These are phyloP conservation scores for Vigna radiata DNA, from an alignment of 306 rosid genomes.

Conservation along the genomic window DNA sequence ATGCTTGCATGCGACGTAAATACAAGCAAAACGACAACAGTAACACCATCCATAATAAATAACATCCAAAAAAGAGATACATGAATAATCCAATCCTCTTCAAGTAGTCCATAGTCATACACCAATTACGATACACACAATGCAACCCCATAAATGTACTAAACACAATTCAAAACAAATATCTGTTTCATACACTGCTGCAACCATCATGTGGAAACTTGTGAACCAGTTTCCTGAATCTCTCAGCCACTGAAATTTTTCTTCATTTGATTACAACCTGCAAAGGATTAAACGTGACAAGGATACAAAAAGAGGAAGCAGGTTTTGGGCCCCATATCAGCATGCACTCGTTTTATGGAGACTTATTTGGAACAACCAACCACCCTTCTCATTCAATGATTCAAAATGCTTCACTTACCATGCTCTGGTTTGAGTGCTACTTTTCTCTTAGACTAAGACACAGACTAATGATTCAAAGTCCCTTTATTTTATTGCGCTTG, in stretches of 20 bases:
- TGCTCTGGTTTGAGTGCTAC: conserved; percentile 54
- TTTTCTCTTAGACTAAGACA: conserved; percentile 50
- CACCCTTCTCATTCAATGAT: conserved; percentile 44
- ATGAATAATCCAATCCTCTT: conserved; percentile 13
- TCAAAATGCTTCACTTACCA: conserved; percentile 46
- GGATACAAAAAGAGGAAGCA: conserved; percentile 48
- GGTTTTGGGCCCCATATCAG: conserved; percentile 52
- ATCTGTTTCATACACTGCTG: conserved; percentile 25
- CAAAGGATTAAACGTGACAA: conserved; percentile 46
- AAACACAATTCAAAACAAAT: conserved; percentile 8
- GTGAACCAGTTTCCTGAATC: conserved; percentile 35
- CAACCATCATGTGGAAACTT: conserved; percentile 11
- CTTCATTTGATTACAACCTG: conserved; percentile 45
- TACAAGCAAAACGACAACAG: conserved; percentile 61
- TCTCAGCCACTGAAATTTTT: conserved; percentile 49
- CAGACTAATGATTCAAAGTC: conserved; percentile 43
- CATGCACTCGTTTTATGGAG: conserved; percentile 37
- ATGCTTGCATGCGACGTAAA: conserved; percentile 75
- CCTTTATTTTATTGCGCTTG: conserved; percentile 56
- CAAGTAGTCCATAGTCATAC: neutral
- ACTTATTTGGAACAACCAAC: conserved; percentile 40
- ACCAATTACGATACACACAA: conserved; percentile 33
- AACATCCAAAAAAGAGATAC: conserved; percentile 44
- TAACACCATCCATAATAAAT: conserved; percentile 50
- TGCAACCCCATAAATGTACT: conserved; percentile 28